A percentile compares a stretch with the other conserved stretches of the same genome.
These are phyloP conservation scores for Pleurotus cornucopiae DNA, from an alignment of 768 basidiomycete genomes.

Conservation along the genomic window DNA sequence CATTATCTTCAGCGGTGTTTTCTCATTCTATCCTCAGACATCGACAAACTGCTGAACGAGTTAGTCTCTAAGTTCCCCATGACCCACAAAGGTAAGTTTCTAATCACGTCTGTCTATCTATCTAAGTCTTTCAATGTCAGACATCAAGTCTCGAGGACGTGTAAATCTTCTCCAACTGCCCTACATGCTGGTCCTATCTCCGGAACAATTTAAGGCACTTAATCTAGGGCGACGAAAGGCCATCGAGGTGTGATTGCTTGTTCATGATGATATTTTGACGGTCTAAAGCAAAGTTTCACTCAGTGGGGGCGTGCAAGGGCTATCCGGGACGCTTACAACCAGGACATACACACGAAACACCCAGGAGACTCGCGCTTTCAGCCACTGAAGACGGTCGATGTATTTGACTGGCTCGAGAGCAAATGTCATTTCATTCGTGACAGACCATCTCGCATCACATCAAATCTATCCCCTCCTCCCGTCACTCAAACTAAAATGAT, in stretches of 20 bases:
- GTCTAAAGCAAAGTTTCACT: neutral
- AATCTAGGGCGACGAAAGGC: slow-evolving; percentile 45
- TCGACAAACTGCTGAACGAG: slow-evolving; percentile 19
- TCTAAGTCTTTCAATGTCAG: slow-evolving; percentile 13
- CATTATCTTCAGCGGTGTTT: too few relatives aligned
- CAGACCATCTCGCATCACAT: neutral
- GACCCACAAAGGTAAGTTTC: slow-evolving; percentile 31
- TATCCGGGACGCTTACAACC: slow-evolving; percentile 36
- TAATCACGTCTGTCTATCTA: neutral
- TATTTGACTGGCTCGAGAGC: slow-evolving; percentile 42
- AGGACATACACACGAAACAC: slow-evolving; percentile 12
- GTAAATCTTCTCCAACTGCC: slow-evolving; percentile 21
- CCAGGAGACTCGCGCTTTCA: slow-evolving; percentile 13
- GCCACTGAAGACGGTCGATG: slow-evolving; percentile 35
- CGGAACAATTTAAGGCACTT: slow-evolving; percentile 30
- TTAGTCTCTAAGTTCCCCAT: slow-evolving; percentile 38
- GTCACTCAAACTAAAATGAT: neutral
- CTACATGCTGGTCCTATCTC: slow-evolving; percentile 33
- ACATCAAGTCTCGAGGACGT: slow-evolving; percentile 16
- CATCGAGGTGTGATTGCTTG: slow-evolving; percentile 35
- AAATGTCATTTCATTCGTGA: slow-evolving; percentile 32
- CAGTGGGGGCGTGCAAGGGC: slow-evolving; percentile 48
- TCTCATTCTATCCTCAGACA: neutral
- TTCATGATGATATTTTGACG: neutral
- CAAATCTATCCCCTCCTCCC: neutral